Evolutionary conservation across 352 stramenopile genomes (phyloP).

Genomic region (Phytopythium chamaehyphon): DNA sequence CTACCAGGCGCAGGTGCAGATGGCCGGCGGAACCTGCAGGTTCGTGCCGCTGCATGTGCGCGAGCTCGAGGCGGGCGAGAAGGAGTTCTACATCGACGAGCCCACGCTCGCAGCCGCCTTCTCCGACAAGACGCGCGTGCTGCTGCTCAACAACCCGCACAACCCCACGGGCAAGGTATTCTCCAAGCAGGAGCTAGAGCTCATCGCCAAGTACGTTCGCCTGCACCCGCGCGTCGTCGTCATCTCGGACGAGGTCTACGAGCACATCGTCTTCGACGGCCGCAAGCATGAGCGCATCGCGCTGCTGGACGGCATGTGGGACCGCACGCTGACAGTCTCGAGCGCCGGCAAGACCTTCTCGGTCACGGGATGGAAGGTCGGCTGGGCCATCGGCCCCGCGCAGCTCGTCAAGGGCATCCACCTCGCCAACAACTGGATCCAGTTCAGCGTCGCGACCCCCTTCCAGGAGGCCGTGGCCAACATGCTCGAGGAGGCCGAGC

Average conservation of each 20-base stretch:
- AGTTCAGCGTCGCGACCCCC: conserved; percentile 84
- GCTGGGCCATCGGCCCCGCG: conserved; percentile 88
- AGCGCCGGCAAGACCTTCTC: conserved; percentile 92
- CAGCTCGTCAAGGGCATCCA: conserved; percentile 69
- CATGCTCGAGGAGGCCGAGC: conserved; percentile 66
- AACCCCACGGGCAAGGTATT: conserved; percentile 99
- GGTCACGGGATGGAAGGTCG: conserved; percentile 92
- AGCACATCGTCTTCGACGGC: conserved; percentile 93
- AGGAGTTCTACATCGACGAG: conserved; percentile 85
- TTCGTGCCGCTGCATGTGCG: conserved; percentile 83
- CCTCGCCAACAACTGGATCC: conserved; percentile 85
- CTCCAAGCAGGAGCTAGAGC: conserved; percentile 88
- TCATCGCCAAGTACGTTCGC: conserved; percentile 88
- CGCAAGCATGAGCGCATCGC: conserved; percentile 65
- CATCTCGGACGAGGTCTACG: conserved; percentile 98
- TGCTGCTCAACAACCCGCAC: conserved; percentile 98
- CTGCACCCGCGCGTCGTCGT: conserved; percentile 89
- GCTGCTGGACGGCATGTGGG: conserved; percentile 77
- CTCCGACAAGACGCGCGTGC: conserved; percentile 89
- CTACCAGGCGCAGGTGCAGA: conserved; percentile 89
- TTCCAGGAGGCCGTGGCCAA: conserved; percentile 81
- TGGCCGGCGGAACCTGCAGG: conserved; percentile 71
- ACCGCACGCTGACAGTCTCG: conserved; percentile 87
- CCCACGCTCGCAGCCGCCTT: conserved; percentile 83
- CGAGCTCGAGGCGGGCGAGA: conserved; percentile 23